Base-by-base conservation (phyloP, 1,284 basidiomycete genomes). In the Phellinidium pouzarii region DNA sequence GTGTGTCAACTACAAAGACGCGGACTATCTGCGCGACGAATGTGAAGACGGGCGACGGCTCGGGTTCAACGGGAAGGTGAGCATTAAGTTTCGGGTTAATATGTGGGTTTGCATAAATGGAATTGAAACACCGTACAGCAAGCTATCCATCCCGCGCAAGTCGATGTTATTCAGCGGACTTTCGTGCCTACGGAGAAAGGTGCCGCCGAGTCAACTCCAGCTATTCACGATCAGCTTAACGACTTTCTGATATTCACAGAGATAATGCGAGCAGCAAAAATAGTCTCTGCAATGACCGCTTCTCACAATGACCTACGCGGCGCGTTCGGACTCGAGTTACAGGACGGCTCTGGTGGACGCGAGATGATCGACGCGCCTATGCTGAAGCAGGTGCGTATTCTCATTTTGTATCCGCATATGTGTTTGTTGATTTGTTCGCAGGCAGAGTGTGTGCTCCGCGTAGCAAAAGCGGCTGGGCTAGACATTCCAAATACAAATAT, bases 291-390 rank as follows among this genome's bases (percentile, higher is more conserved):
- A 43, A 85, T 92, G 82, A 63, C 68, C n/a, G 60, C 66, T 14
- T 77, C 80, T 7, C 68, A 78, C 46, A 70, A 69, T 1, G 62
- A 68, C 38, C 64, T 71, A 34, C 73, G 69, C 49, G 86, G 87
- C 3, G 86, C 87, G 1, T 80, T 83, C 50, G 81, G 80, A 0
- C 72, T 90, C 22, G 73, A 82, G 46, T 66, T 71, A 27, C 62
- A 64, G 0, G 81, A 81, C 25, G 80, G 78, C 11, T 60, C 58
- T 19, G 74, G 84, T 1, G 79, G 82, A 17, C 81, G 78, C 43
- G 82, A 84, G 62, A 94, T 94, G 92, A 91, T 97, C 48, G 94
- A 97, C 67, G 89, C 89, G 5, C 92, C 93, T 0, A 90, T 95
- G 84, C 74, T 94, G 53, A 89, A 91, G 65, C 87, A 90, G 76